Percentiles rank a stretch among this genome's conserved stretches.
phyloP scores from a whole-genome alignment of 345 rosid species.

The Murraya koenigii region DNA sequence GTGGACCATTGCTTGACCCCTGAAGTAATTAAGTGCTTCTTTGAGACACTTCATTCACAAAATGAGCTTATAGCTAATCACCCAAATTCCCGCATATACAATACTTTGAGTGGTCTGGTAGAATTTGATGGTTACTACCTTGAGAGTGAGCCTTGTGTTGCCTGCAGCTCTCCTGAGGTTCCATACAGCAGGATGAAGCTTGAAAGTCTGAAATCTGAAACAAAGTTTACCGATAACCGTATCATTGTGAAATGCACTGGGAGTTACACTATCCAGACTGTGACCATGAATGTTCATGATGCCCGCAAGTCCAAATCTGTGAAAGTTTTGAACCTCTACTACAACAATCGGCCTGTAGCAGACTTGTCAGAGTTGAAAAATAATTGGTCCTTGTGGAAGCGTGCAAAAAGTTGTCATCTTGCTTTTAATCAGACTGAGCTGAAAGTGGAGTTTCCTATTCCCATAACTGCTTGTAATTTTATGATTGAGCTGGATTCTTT shows the following conservation, averaged over 20 bases:
- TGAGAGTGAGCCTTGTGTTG: slow-evolving; percentile 98
- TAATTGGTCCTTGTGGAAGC: slow-evolving; percentile 97
- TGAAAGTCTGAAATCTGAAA: slow-evolving; percentile 96
- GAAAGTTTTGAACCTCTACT: slow-evolving; percentile 90
- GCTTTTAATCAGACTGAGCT: slow-evolving; percentile 95
- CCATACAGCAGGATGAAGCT: slow-evolving; percentile 98
- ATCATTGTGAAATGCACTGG: slow-evolving; percentile 98
- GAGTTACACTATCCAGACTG: slow-evolving; percentile 95
- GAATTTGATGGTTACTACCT: slow-evolving; percentile 99
- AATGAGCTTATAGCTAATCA: slow-evolving; percentile 98
- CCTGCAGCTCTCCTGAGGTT: slow-evolving; percentile 99
- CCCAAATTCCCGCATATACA: slow-evolving; percentile 97
- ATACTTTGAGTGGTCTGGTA: slow-evolving; percentile 84
- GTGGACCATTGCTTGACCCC: slow-evolving; percentile 76
- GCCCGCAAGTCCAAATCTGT: slow-evolving; percentile 97
- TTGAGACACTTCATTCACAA: slow-evolving; percentile 89
- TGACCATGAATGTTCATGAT: slow-evolving; percentile 98
- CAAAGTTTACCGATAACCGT: slow-evolving; percentile 95
- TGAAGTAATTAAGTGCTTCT: slow-evolving; percentile 73
- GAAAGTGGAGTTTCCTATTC: slow-evolving; percentile 96
- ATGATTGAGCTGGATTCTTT: slow-evolving; percentile 99
- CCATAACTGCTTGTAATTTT: slow-evolving; percentile 97
- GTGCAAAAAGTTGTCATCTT: slow-evolving; percentile 98
- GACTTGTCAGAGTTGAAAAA: slow-evolving; percentile 97
- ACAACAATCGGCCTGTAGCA: slow-evolving; percentile 94